Conservation (phyloP, 2,329 filamentous ascomycete species). For the Hortaea sp. region DNA sequence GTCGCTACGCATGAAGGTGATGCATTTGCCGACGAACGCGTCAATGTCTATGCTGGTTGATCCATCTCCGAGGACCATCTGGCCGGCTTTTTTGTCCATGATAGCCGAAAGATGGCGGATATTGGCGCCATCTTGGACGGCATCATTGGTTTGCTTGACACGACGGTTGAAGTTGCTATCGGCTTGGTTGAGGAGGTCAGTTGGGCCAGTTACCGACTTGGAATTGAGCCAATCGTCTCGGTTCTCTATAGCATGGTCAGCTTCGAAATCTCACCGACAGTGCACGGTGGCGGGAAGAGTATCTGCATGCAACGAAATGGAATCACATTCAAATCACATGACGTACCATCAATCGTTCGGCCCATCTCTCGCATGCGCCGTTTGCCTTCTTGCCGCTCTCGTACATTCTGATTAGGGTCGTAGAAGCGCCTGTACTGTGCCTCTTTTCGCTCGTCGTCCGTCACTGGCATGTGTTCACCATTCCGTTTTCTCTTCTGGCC, state of each 20-base stretch:
- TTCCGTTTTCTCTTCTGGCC: constrained; percentile 16
- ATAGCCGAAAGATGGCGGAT: constrained; percentile 73
- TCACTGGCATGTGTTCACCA: constrained; percentile 9
- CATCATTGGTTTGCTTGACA: constrained; percentile 75
- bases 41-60: constrained; percentile 76
- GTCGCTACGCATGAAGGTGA: constrained; percentile 67
- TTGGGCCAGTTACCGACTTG: constrained; percentile 23
- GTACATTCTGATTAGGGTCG: constrained; percentile 72
- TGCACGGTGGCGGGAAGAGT: constrained; percentile 14
- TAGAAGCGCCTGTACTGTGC: constrained; percentile 43
- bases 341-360: constrained; percentile 47
- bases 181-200: constrained; percentile 18
- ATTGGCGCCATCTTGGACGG: constrained; percentile 79
- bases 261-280: not conserved
- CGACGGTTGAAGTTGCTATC: constrained; percentile 30
- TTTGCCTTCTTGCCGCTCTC: constrained; percentile 62
- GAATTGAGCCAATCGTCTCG: constrained; percentile 43
- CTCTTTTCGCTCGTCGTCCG: constrained; percentile 18
- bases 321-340: too few species aligned
- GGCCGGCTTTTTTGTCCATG: constrained; percentile 65
- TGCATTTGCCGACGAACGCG: constrained; percentile 83
- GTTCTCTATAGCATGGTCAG: constrained; percentile 44
- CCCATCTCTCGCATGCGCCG: constrained; percentile 59
- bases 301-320: not conserved
- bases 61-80: constrained; percentile 61